phyloP scores from a whole-genome alignment of 139 green algal species.

The Mychonastes homosphaera region DNA sequence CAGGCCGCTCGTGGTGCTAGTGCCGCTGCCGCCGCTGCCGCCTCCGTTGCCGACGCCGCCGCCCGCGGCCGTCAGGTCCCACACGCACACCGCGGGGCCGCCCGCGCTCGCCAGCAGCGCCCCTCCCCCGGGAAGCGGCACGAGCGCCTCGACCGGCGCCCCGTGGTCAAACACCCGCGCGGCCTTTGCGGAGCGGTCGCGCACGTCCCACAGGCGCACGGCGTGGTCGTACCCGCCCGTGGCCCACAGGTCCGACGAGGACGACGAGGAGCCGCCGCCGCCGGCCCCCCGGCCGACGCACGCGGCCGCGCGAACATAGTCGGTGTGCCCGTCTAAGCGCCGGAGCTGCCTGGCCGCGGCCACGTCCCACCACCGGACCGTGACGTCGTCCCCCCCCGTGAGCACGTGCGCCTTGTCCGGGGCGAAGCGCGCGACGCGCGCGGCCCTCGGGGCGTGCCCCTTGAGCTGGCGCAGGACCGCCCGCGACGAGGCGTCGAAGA shows the following conservation, averaged over 20 bases:
- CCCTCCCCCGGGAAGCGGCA: constrained; percentile 67
- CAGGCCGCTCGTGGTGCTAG: constrained; percentile 13
- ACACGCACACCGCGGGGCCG: constrained; percentile 68
- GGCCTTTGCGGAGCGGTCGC: constrained; percentile 18
- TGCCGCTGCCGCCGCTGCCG: neutral
- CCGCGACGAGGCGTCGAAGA: constrained; percentile 73
- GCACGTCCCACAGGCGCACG: constrained; percentile 75
- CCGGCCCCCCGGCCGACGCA: too few species aligned
- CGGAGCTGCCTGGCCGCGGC: constrained; percentile 40
- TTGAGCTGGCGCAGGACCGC: constrained; percentile 79
- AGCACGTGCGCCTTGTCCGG: constrained; percentile 67
- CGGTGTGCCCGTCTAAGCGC: constrained; percentile 58
- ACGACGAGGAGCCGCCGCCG: too few species aligned
- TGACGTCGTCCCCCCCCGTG: constrained; percentile 72
- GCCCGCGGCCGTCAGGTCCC: constrained; percentile 51
- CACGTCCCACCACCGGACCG: constrained; percentile 73
- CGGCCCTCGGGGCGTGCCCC: constrained; percentile 57
- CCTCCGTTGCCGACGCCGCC: neutral
- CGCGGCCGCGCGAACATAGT: constrained; percentile 76
- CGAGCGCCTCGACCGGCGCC: constrained; percentile 66
- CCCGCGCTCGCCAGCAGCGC: constrained; percentile 56
- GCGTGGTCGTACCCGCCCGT: constrained; percentile 74
- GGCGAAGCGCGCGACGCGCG: constrained; percentile 55
- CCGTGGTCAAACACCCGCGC: constrained; percentile 61
- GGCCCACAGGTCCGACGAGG: neutral